phyloP scores from a whole-genome alignment of 169 alveolate genomes.

The Ichthyophthirius multifiliis region DNA sequence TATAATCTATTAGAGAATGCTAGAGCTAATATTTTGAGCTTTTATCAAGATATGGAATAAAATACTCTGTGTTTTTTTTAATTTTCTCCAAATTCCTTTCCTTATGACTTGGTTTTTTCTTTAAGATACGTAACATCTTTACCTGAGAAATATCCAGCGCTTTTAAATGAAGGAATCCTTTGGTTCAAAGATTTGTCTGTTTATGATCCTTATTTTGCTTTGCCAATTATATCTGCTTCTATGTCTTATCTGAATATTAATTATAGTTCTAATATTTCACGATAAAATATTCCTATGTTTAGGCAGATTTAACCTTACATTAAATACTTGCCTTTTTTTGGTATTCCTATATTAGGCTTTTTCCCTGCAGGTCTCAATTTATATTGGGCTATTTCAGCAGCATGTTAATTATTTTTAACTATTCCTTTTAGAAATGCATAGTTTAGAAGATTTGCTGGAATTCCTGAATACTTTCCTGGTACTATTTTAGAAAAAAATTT shows the following conservation, averaged over 20 bases:
- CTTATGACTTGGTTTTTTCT: slow-evolving; percentile 63
- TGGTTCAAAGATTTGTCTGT: slow-evolving; percentile 78
- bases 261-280: slow-evolving; percentile 53
- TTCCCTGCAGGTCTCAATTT: slow-evolving; percentile 68
- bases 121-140: slow-evolving; percentile 49
- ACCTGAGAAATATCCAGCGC: slow-evolving; percentile 51
- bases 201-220: slow-evolving; percentile 72
- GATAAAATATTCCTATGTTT: too few species aligned
- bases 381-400: slow-evolving; percentile 66
- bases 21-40: slow-evolving; percentile 37
- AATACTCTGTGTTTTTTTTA: slow-evolving; percentile 33
- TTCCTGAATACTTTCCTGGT: slow-evolving; percentile 78
- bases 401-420: slow-evolving; percentile 31
- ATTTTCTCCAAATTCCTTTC: slow-evolving; percentile 62
- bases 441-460: slow-evolving; percentile 44
- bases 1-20: slow-evolving; percentile 40
- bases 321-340: slow-evolving; percentile 51
- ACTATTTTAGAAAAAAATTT: slow-evolving; percentile 71
- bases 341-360: slow-evolving; percentile 66
- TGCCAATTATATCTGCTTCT: slow-evolving; percentile 63
- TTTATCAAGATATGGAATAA: slow-evolving; percentile 52
- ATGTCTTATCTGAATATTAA: slow-evolving; percentile 47
- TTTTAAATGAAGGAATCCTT: slow-evolving; percentile 68
- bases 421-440: slow-evolving; percentile 29
- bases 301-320: too few species aligned